A percentile compares a stretch with the other conserved stretches of the same genome.
Evolutionary conservation across 352 stramenopile genomes (phyloP).

Genomic region (Phytophthora syringae): DNA sequence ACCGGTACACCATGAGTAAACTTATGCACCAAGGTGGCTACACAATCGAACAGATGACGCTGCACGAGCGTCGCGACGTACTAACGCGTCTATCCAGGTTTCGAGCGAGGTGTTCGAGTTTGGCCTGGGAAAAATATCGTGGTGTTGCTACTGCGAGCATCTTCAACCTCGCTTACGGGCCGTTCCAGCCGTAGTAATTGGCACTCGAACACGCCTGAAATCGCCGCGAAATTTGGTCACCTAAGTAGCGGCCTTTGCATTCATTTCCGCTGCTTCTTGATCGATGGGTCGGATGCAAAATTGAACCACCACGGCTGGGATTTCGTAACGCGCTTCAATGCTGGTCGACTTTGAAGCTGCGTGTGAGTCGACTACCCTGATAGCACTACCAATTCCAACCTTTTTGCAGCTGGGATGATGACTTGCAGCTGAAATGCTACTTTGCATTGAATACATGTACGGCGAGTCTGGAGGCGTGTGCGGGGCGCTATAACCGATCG

Average conservation of each 20-base stretch:
- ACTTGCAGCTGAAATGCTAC: conserved; percentile 34
- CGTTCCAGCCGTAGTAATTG: conserved; percentile 21
- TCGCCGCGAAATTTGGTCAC: conserved; percentile 13
- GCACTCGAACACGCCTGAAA: conserved; percentile 10
- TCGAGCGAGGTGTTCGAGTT: background rate
- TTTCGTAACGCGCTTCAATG: conserved; percentile 23
- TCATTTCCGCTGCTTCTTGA: conserved; percentile 19
- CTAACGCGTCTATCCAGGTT: conserved; percentile 35
- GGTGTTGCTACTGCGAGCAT: conserved; percentile 3
- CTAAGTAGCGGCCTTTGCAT: conserved; percentile 18
- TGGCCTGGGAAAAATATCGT: conserved; percentile 38
- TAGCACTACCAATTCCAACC: conserved; percentile 32
- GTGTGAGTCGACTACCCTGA: conserved; percentile 20
- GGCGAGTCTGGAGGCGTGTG: conserved; percentile 15
- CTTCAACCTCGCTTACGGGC: conserved; percentile 24
- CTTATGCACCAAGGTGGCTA: conserved; percentile 42
- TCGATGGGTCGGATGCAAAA: conserved; percentile 25
- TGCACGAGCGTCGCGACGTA: conserved; percentile 26
- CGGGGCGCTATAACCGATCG: conserved; percentile 16
- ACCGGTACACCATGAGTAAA: too few species aligned
- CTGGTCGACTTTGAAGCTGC: conserved; percentile 13
- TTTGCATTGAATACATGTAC: conserved; percentile 30
- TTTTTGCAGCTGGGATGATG: conserved; percentile 29
- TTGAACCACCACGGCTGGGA: conserved; percentile 29
- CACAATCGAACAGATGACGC: conserved; percentile 28